Base-by-base conservation (phyloP, 768 basidiomycete species). In the Pleurotus tuoliensis region DNA sequence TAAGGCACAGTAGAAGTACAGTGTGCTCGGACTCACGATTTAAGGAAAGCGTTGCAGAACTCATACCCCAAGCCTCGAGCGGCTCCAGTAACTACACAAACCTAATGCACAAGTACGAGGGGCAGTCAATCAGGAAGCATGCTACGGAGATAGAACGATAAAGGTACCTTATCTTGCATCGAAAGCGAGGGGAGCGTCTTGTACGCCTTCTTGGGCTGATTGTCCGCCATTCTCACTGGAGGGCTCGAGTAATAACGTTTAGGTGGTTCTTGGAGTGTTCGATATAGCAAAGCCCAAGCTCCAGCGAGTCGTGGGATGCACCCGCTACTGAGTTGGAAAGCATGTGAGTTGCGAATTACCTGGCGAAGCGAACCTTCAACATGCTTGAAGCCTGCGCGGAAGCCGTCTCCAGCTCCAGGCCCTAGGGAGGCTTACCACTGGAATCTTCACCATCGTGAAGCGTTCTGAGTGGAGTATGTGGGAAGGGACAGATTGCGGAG, bases 21-120 rank as follows among this genome's bases (percentile, higher is more conserved):
- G 24, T 59, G 56, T 39, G 57, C 45, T 20, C 20, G 20, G 20
- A 20, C 20, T 11, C 64, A 92, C 90, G 90, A 90, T 71, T 90
- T 86, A 61, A 94, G 65, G 70, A 98, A 94, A 11, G 94, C 94
- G 46, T 86, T 82, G 68, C 93, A 94, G 68, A 98, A 93, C 69
- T 93, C 88, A 61, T 89, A 81, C 5, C 96, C 96, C 46, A 98
- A 75, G 5, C 96, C 96, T 64, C 90, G 81, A 11, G 94, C 96
- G 54, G 87, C 96, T 46, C 96, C 96, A 39, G 96, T 98, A 50
- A 98, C 86, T 63, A 95, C 75, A 73, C 92, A 92, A 54, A 94
- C 93, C 87, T 96, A 65, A 15, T 56, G 46, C 24, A 39, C 11
- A n/a, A 3, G 5, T 50, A 44, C 13, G 50, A 30, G 56, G 18